Percentiles rank a stretch among this genome's conserved stretches.
phyloP scores from a whole-genome alignment of 805 yeast genomes.

The Metschnikowia lunata region DNA sequence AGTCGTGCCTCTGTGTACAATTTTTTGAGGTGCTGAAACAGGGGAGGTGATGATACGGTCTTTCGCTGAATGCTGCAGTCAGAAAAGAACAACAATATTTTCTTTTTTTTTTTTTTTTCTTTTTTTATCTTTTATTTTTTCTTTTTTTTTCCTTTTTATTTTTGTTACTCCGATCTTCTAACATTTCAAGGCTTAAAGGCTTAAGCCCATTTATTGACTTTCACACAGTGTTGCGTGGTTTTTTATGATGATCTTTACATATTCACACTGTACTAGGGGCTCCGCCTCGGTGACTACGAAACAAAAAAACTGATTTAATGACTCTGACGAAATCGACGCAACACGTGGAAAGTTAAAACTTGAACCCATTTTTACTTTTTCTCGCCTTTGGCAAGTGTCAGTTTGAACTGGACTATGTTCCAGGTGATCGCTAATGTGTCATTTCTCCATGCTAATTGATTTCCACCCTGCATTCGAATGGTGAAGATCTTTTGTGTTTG shows the following conservation, averaged over 20 bases:
- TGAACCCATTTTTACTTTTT: background rate
- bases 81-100: background rate
- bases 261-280: constrained; percentile 52
- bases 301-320: constrained; percentile 44
- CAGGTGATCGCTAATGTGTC: too few species aligned
- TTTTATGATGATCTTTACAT: constrained; percentile 41
- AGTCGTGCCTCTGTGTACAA: constrained; percentile 54
- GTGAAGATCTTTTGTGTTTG: too few species aligned
- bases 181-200: constrained; percentile 1
- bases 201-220: constrained; percentile 17
- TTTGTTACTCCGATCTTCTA: constrained; percentile 1
- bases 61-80: constrained; percentile 29
- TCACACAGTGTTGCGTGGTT: constrained; percentile 17
- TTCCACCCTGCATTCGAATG: too few species aligned
- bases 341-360: background rate
- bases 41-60: constrained; percentile 50
- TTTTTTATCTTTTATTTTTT: background rate
- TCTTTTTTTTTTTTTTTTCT: background rate
- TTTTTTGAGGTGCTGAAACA: constrained; percentile 40
- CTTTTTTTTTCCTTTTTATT: background rate
- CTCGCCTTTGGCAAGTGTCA: too few species aligned
- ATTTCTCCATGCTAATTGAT: too few species aligned
- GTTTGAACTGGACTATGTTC: too few species aligned
- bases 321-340: constrained; percentile 33
- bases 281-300: constrained; percentile 34